These are phyloP conservation scores for Mucuna pruriens DNA, from an alignment of 306 rosid genomes.

Conservation along the genomic window DNA sequence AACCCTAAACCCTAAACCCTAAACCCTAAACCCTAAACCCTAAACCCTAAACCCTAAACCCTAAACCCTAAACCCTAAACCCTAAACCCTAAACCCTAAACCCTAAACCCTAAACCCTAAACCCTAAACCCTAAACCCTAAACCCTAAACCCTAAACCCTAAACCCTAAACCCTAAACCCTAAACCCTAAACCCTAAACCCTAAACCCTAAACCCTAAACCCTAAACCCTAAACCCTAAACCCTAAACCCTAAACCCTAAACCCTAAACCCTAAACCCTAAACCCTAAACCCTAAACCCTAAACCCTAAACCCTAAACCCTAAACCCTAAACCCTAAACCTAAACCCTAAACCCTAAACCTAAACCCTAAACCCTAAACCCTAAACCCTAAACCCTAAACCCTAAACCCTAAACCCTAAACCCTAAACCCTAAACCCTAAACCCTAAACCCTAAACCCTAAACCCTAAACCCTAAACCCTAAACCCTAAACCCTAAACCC, in stretches of 20 bases:
- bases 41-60: slow-evolving; percentile 38
- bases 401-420: slow-evolving; percentile 13
- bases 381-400: slow-evolving; percentile 28
- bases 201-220: slow-evolving; percentile 39
- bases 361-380: slow-evolving; percentile 17
- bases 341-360: slow-evolving; percentile 28
- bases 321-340: neutral
- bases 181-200: slow-evolving; percentile 27
- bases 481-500: slow-evolving; percentile 8
- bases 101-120: slow-evolving; percentile 23
- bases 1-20: slow-evolving; percentile 10
- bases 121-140: slow-evolving; percentile 30
- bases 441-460: slow-evolving; percentile 37
- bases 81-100: slow-evolving; percentile 40
- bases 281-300: neutral
- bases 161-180: slow-evolving; percentile 45
- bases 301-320: too few relatives aligned
- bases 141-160: slow-evolving; percentile 41
- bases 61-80: too few relatives aligned
- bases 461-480: slow-evolving; percentile 27
- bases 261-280: neutral
- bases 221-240: slow-evolving; percentile 39
- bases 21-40: slow-evolving; percentile 26
- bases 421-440: slow-evolving; percentile 27
- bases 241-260: slow-evolving; percentile 33